Evolutionary conservation across 75 land plant species (phyloP).

Genomic region (Pinus albicaulis): DNA sequence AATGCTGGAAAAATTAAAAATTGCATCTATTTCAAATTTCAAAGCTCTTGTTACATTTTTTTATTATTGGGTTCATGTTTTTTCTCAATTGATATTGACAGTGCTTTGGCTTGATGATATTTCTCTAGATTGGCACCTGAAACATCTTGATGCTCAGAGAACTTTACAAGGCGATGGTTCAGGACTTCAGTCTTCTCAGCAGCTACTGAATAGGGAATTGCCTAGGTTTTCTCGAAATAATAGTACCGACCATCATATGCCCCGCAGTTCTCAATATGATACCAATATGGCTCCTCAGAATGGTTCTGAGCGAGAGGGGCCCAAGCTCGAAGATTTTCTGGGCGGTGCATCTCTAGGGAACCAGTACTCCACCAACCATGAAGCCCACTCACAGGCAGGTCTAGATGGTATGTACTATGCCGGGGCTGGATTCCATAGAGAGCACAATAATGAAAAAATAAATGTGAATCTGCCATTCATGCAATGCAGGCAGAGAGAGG

Average conservation of each 20-base stretch:
- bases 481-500: conserved; percentile 7
- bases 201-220: conserved; percentile 1
- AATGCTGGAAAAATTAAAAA: too few relatives aligned
- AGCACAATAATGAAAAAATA: neutral
- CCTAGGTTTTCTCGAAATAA: conserved; percentile 16
- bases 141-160: too few relatives aligned
- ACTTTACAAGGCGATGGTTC: neutral
- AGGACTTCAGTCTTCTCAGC: neutral
- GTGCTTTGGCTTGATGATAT: too few relatives aligned
- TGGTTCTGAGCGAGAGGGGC: conserved; percentile 16
- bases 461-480: conserved; percentile 21
- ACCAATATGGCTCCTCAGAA: neutral
- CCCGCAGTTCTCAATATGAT: too few relatives aligned
- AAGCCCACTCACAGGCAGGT: conserved; percentile 41
- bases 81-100: too few relatives aligned
- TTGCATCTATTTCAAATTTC: too few relatives aligned
- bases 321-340: conserved; percentile 75
- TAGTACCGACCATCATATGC: conserved; percentile 34
- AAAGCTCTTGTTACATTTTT: too few relatives aligned
- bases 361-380: conserved; percentile 31
- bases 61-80: too few relatives aligned
- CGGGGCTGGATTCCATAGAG: conserved; percentile 3
- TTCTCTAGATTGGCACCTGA: neutral
- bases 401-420: conserved; percentile 44
- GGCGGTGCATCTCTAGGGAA: conserved; percentile 55